Percentiles rank a stretch among this genome's conserved stretches.
These are phyloP conservation scores for Nannochloris sp. DNA, from an alignment of 139 green algal genomes.

Conservation along the genomic window DNA sequence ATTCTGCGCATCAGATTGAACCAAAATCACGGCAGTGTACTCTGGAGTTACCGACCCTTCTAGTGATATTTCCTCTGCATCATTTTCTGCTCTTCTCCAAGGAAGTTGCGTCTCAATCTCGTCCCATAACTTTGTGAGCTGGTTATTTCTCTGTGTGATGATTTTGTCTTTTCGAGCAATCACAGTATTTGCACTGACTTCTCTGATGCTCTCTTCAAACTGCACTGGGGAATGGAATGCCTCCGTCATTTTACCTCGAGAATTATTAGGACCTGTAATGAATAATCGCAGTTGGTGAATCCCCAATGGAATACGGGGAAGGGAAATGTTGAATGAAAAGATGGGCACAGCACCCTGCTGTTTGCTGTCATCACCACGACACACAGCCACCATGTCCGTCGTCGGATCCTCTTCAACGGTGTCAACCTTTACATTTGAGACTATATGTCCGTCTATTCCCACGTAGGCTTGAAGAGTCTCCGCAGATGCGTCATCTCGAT, in stretches of 20 bases:
- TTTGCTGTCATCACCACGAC: too few relatives aligned
- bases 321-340: not conserved
- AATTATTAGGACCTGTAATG: not conserved
- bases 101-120: constrained; percentile 47
- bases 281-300: not conserved
- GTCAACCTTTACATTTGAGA: too few relatives aligned
- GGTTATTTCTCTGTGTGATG: constrained; percentile 41
- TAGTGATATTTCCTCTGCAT: constrained; percentile 1
- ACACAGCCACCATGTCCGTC: too few relatives aligned
- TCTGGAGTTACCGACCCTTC: not conserved
- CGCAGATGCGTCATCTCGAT: too few relatives aligned
- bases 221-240: constrained; percentile 37
- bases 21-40: not conserved
- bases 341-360: not conserved
- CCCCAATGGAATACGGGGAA: not conserved
- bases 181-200: constrained; percentile 24
- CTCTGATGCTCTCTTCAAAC: constrained; percentile 30
- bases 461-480: too few relatives aligned
- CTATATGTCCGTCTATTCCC: too few relatives aligned
- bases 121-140: constrained; percentile 43
- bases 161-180: constrained; percentile 47
- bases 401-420: too few relatives aligned
- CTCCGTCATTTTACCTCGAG: constrained; percentile 23
- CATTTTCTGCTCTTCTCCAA: constrained; percentile 27
- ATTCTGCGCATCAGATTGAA: not conserved